Base-by-base conservation (phyloP, 2,329 filamentous ascomycete genomes). In the Fusarium nematophilum region DNA sequence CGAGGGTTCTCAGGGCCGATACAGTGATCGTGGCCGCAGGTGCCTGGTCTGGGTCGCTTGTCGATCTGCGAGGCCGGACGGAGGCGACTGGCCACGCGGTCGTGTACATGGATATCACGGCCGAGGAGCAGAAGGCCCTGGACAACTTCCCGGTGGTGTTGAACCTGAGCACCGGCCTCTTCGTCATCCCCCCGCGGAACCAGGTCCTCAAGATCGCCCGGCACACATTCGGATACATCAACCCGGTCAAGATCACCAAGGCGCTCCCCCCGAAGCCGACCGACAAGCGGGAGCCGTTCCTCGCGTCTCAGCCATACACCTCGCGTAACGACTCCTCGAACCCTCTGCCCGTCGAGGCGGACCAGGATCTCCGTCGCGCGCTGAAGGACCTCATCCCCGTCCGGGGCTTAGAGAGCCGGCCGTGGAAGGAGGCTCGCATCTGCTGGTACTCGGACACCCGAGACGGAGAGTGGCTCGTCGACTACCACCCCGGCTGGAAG, bases 51-150 rank as follows among this genome's bases (percentile, higher is more conserved):
- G 85, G 88, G 3, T 83, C 85, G 2, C 81, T 97, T 17, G 78
- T 97, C 51, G 90, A 97, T 73, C 79, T 97, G 1, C 81, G 88
- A 39, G 91, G 92, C 21, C 85, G 90, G 37, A 88, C 88, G 31
- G 85, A 90, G 61, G 90, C 93, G 3, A 96, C 92, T 0, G 94
- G 92, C 11, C 94, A 98, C 69, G 85, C 86, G 1, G 72, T 98
- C 21, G 90, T 85, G 10, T 97, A 96, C 77, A 79, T 97, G 63
- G 81, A 86, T 61, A 83, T 98, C 66, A 90, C 87, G 0, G 78
- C 86, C 13, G 83, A 84, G 5, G 93, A 97, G 75, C 87, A 93
- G 75, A 78, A 79, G 13, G 74, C 75, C 4, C 79, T 97, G 9
- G 79, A 79, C 34, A 76, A 85, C 27, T 86, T 88, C 69, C 93